Conservation (phyloP, 306 rosid genomes). For the Dicorynia guianensis region DNA sequence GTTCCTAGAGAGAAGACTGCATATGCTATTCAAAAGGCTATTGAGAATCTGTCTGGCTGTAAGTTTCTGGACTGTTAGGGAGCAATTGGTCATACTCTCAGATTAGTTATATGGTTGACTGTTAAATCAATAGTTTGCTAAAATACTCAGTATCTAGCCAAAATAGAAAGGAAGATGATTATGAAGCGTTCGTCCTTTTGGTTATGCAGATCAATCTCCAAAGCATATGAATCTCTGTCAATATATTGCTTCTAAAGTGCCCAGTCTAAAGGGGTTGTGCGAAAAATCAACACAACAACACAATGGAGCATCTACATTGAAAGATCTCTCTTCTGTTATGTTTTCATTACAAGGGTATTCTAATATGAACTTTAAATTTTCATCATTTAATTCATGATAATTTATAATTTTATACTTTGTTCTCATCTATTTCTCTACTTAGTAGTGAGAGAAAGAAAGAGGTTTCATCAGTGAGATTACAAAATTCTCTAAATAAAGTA, state of each 20-base stretch:
- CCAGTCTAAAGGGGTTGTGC: constrained; percentile 63
- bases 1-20: constrained; percentile 68
- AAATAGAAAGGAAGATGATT: constrained; percentile 9
- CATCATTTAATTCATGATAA: constrained; percentile 20
- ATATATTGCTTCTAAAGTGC: constrained; percentile 73
- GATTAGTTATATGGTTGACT: background rate
- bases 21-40: constrained; percentile 58
- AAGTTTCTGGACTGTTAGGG: constrained; percentile 52
- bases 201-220: constrained; percentile 72
- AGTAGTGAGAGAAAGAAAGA: background rate
- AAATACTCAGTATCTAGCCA: background rate
- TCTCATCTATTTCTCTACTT: background rate
- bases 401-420: background rate
- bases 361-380: constrained; percentile 14
- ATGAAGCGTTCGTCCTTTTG: constrained; percentile 46
- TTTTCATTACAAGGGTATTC: constrained; percentile 78
- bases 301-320: constrained; percentile 64
- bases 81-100: background rate
- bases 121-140: background rate
- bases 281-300: constrained; percentile 54
- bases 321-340: constrained; percentile 79
- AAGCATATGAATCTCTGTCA: constrained; percentile 69
- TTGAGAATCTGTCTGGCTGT: constrained; percentile 79
- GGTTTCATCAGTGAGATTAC: background rate
- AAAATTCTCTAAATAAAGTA: background rate